Percentiles rank a stretch among this genome's conserved stretches.
Conservation (phyloP, 2,329 filamentous ascomycete species). For the Claviceps spartinae region DNA sequence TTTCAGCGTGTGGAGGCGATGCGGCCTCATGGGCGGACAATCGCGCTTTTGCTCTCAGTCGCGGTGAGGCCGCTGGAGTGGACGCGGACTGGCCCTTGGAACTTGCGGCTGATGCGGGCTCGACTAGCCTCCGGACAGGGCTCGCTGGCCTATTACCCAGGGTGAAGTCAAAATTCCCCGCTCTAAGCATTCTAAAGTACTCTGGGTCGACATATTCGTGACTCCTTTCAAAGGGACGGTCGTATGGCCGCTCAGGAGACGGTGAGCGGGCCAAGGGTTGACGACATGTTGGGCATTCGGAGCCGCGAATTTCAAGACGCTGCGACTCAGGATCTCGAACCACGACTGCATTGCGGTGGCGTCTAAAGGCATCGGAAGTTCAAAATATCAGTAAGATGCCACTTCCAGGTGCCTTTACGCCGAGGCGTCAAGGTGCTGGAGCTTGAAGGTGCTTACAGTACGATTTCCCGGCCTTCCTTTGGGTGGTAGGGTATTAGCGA, state of each 20-base stretch:
- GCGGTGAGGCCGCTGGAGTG: conserved; percentile 9
- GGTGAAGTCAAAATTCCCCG: conserved; percentile 32
- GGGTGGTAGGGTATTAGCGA: conserved; percentile 67
- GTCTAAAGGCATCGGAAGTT: conserved; percentile 36
- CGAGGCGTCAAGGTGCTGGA: not conserved
- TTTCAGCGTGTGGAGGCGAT: conserved; percentile 32
- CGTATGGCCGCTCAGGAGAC: conserved; percentile 37
- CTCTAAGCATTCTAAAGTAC: conserved; percentile 88
- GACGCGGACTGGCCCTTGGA: conserved; percentile 8
- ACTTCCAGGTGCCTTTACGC: not conserved
- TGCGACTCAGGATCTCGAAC: conserved; percentile 77
- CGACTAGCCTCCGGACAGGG: conserved; percentile 39
- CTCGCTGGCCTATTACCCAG: conserved; percentile 33
- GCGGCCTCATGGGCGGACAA: conserved; percentile 41
- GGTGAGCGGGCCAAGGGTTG: conserved; percentile 43
- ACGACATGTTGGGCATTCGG: conserved; percentile 85
- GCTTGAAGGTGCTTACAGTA: conserved; percentile 49
- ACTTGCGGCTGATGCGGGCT: conserved; percentile 24
- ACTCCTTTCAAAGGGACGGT: conserved; percentile 23
- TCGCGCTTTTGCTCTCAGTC: conserved; percentile 21
- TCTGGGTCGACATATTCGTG: conserved; percentile 71
- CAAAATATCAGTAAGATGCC: not conserved
- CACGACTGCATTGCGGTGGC: conserved; percentile 84
- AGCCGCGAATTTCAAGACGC: conserved; percentile 67
- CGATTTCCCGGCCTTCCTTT: conserved; percentile 62